Conservation (phyloP, 495 filamentous ascomycete species). For the Arthonia radiata region DNA sequence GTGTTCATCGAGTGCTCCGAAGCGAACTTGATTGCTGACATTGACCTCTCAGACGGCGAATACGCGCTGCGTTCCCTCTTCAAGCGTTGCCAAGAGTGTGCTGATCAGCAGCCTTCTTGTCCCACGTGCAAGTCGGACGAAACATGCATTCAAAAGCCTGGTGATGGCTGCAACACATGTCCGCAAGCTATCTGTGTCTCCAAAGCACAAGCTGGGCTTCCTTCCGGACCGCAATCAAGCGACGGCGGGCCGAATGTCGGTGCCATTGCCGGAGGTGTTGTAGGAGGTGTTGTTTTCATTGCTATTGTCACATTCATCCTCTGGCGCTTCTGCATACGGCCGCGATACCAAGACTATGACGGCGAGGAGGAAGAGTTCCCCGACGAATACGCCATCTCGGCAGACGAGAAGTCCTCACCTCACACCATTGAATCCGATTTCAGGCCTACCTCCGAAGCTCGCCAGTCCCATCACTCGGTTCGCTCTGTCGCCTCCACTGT, state of each 20-base stretch:
- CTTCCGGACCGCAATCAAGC: constrained; percentile 7
- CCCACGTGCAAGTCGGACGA: constrained; percentile 9
- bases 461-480: too few species aligned
- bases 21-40: too few species aligned
- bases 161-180: constrained; percentile 29
- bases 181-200: constrained; percentile 33
- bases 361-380: constrained; percentile 15
- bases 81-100: constrained; percentile 15
- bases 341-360: constrained; percentile 38
- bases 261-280: constrained; percentile 63
- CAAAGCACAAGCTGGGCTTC: constrained; percentile 14
- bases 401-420: too few species aligned
- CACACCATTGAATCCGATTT: too few species aligned
- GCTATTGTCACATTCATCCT: constrained; percentile 50
- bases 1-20: too few species aligned
- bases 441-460: background rate
- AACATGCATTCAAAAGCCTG: constrained; percentile 31
- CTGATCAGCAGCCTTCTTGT: constrained; percentile 9
- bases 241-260: constrained; percentile 36
- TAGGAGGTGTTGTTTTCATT: constrained; percentile 48
- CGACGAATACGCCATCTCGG: constrained; percentile 23
- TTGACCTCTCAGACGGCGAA: too few species aligned
- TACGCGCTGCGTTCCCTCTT: too few species aligned
- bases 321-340: constrained; percentile 71
- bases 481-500: constrained; percentile 93